Percentiles rank a stretch among this genome's conserved stretches.
Conservation (phyloP, 768 basidiomycete genomes). For the Flagelloscypha sp. region DNA sequence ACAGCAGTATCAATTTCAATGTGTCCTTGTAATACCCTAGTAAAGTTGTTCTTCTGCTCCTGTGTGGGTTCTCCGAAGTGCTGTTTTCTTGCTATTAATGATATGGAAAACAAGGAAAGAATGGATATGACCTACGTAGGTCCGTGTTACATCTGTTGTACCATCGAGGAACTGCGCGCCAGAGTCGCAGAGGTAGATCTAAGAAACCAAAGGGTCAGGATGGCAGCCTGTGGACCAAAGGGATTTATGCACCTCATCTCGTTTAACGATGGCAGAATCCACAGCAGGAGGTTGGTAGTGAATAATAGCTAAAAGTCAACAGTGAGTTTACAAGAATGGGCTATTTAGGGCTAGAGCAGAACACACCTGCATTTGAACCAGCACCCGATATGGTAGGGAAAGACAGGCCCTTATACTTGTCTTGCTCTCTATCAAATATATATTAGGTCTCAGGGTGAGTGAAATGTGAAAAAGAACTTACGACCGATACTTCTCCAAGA, state of each 20-base stretch:
- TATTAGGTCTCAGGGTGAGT: too few relatives aligned
- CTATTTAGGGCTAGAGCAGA: slow-evolving; percentile 12
- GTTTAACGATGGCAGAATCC: slow-evolving; percentile 43
- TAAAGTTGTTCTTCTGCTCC: slow-evolving; percentile 60
- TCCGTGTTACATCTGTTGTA: slow-evolving; percentile 68
- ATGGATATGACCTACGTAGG: slow-evolving; percentile 30
- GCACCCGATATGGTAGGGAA: slow-evolving; percentile 66
- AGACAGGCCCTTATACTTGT: slow-evolving; percentile 55
- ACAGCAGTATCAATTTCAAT: slow-evolving; percentile 59
- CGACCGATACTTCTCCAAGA: slow-evolving; percentile 55
- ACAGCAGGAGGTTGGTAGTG: slow-evolving; percentile 57
- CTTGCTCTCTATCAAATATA: slow-evolving; percentile 33
- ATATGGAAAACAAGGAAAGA: background rate
- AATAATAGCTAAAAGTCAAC: slow-evolving; percentile 37
- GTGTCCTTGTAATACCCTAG: slow-evolving; percentile 61
- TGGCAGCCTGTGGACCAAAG: background rate
- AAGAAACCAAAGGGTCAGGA: background rate
- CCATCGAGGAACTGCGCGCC: slow-evolving; percentile 67
- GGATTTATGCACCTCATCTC: slow-evolving; percentile 34
- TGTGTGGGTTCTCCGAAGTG: slow-evolving; percentile 60
- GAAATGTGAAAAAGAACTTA: slow-evolving; percentile 24
- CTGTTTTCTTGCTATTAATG: slow-evolving; percentile 26
- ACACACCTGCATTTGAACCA: slow-evolving; percentile 53
- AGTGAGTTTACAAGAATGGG: background rate
- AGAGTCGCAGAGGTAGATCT: slow-evolving; percentile 39